phyloP scores from a whole-genome alignment of 148 eudicot genomes.

The Camellia sinensis region DNA sequence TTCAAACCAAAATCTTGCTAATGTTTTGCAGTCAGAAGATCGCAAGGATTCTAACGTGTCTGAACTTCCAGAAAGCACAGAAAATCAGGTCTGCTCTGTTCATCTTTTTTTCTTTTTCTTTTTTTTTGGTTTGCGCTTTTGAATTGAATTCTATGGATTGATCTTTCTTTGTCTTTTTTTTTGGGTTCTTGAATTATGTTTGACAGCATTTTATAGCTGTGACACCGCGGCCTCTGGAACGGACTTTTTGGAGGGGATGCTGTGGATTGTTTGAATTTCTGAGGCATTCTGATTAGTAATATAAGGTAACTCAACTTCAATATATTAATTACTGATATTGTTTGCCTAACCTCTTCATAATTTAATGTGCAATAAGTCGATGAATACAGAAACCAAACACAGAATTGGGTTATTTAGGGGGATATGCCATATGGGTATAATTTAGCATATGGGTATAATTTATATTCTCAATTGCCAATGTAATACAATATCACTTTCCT shows the following conservation, averaged over 20 bases:
- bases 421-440: too few species aligned
- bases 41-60: background rate
- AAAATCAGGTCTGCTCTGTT: background rate
- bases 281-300: slow-evolving; percentile 5
- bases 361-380: background rate
- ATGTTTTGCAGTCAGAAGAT: background rate
- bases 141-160: too few species aligned
- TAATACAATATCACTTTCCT: too few species aligned
- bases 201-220: slow-evolving; percentile 1
- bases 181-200: background rate
- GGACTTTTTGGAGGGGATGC: slow-evolving; percentile 9
- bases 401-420: too few species aligned
- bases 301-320: background rate
- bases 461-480: too few species aligned
- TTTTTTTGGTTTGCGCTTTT: too few species aligned
- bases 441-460: too few species aligned
- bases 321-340: background rate
- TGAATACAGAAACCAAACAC: too few species aligned
- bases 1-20: background rate
- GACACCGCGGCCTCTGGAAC: background rate
- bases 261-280: background rate
- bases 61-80: slow-evolving; percentile 1
- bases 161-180: too few species aligned
- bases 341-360: background rate
- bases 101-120: background rate